Evolutionary conservation across 2,329 filamentous ascomycete genomes (phyloP).

Genomic region (Cryphonectria carpinicola): DNA sequence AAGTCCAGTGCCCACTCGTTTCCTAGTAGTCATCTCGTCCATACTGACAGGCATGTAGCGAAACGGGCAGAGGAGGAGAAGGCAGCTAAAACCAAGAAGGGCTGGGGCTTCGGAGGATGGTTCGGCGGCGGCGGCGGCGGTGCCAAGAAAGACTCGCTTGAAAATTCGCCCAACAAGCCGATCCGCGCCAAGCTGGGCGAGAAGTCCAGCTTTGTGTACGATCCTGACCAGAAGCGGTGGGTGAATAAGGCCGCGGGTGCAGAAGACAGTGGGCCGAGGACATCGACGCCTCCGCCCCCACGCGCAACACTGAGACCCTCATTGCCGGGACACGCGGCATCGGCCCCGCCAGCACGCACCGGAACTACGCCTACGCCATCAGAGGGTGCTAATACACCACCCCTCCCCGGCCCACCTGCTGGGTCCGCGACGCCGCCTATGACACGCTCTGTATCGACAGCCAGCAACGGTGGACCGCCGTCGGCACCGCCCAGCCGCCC

Average conservation of each 20-base stretch:
- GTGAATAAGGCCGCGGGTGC: slow-evolving; percentile 89
- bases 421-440: slow-evolving; percentile 45
- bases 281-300: slow-evolving; percentile 80
- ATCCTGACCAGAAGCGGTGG: slow-evolving; percentile 97
- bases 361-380: slow-evolving; percentile 25
- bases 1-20: slow-evolving; percentile 38
- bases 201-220: slow-evolving; percentile 89
- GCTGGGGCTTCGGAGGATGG: slow-evolving; percentile 86
- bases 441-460: slow-evolving; percentile 53
- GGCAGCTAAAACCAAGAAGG: slow-evolving; percentile 60
- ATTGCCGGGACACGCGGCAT: slow-evolving; percentile 43
- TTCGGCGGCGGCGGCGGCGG: slow-evolving; percentile 68
- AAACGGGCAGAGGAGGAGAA: slow-evolving; percentile 62
- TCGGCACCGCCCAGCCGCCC: slow-evolving; percentile 69
- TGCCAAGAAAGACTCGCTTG: slow-evolving; percentile 63
- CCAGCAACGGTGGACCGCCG: slow-evolving; percentile 46
- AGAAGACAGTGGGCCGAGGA: slow-evolving; percentile 61
- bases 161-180: slow-evolving; percentile 61
- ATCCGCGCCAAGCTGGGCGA: slow-evolving; percentile 94
- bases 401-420: slow-evolving; percentile 30
- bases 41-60: slow-evolving; percentile 46
- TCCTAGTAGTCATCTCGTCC: slow-evolving; percentile 29
- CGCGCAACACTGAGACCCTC: slow-evolving; percentile 60
- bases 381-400: slow-evolving; percentile 25
- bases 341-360: slow-evolving; percentile 17